These are phyloP conservation scores for Farysia itapuensis DNA, from an alignment of 1,284 basidiomycete species.

Conservation along the genomic window DNA sequence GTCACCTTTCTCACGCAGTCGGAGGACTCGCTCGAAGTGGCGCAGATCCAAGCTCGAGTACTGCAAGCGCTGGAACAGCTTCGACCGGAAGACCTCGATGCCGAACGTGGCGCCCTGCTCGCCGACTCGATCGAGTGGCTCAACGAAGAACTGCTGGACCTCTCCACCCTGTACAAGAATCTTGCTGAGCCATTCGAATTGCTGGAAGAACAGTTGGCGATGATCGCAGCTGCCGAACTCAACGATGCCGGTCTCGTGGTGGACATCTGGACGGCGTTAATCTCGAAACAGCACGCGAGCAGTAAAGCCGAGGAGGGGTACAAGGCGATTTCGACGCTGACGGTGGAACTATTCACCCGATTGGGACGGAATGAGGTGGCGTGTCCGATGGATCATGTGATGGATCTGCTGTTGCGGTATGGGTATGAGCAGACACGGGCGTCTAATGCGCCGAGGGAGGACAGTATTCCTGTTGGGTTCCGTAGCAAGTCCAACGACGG, in stretches of 20 bases:
- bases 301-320: conserved; percentile 22
- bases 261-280: conserved; percentile 84
- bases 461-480: conserved; percentile 25
- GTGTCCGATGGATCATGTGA: conserved; percentile 52
- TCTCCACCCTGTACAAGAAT: conserved; percentile 74
- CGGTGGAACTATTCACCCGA: conserved; percentile 35
- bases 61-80: conserved; percentile 60
- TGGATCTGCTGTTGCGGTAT: conserved; percentile 47
- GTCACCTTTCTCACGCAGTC: conserved; percentile 88
- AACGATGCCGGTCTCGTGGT: conserved; percentile 78
- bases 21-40: conserved; percentile 95
- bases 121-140: conserved; percentile 61
- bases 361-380: conserved; percentile 44
- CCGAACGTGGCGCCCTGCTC: conserved; percentile 67
- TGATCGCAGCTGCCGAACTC: conserved; percentile 90
- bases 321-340: conserved; percentile 30
- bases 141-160: conserved; percentile 62
- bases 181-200: conserved; percentile 87
- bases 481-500: neutral
- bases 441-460: conserved; percentile 1
- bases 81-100: conserved; percentile 46
- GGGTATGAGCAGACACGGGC: conserved; percentile 35
- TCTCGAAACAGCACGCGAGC: conserved; percentile 70
- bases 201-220: conserved; percentile 80
- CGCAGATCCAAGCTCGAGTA: conserved; percentile 87